A percentile compares a stretch with the other conserved stretches of the same genome.
phyloP scores from a whole-genome alignment of 495 filamentous ascomycete genomes.

The Penicillium angulare region DNA sequence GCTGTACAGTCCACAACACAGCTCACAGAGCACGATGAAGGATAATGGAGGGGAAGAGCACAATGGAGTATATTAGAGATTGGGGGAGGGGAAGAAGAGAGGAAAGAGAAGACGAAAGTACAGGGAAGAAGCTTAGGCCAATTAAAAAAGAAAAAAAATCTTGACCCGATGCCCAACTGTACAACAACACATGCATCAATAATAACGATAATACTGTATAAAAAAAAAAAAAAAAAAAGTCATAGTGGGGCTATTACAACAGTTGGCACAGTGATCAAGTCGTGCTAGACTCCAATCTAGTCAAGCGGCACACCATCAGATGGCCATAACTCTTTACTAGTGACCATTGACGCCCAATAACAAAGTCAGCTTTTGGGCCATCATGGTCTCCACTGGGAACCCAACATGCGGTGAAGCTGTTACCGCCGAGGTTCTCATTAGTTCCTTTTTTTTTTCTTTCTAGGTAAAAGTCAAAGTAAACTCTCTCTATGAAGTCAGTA shows the following conservation, averaged over 20 bases:
- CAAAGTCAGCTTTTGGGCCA: not conserved
- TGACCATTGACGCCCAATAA: constrained; percentile 11
- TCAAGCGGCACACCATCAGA: constrained; percentile 2
- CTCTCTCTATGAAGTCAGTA: no score
- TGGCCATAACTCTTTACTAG: not conserved
- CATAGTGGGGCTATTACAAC: constrained; percentile 8
- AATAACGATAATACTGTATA: no score
- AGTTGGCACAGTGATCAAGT: constrained; percentile 29
- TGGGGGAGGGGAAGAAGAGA: constrained; percentile 4
- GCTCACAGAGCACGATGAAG: constrained; percentile 18
- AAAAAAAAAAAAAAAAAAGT: constrained; percentile 1
- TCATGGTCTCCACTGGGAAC: constrained; percentile 6
- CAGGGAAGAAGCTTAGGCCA: constrained; percentile 4
- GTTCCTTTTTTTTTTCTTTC: not conserved
- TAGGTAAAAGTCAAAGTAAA: no score
- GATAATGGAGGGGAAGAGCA: not conserved
- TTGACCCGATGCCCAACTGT: constrained; percentile 15
- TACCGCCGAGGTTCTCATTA: constrained; percentile 6
- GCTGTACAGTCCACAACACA: constrained; percentile 15
- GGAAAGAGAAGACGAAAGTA: constrained; percentile 3
- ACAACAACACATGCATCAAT: constrained; percentile 11
- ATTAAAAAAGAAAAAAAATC: constrained; percentile 14
- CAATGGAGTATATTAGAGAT: constrained; percentile 3
- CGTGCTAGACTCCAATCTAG: constrained; percentile 14
- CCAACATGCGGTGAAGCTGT: constrained; percentile 28